Percentiles rank a stretch among this genome's conserved stretches.
Conservation (phyloP, 2,329 filamentous ascomycete species). For the Pezicula carpinea region DNA sequence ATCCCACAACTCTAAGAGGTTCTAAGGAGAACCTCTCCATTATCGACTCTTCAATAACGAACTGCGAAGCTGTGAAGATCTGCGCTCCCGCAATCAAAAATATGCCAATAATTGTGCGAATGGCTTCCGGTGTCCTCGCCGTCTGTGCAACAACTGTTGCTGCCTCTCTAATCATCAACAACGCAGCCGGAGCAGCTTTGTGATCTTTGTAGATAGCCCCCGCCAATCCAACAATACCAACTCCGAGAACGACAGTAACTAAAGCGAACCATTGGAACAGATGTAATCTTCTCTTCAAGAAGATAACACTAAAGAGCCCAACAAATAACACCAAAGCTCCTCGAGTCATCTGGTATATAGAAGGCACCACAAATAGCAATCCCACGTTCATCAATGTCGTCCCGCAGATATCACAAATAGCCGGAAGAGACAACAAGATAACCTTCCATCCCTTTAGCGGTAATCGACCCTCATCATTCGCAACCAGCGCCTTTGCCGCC, state of each 20-base stretch:
- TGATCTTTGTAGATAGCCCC: constrained; percentile 74
- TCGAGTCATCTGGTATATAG: constrained; percentile 98
- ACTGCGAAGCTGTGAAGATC: constrained; percentile 95
- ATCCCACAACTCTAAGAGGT: constrained; percentile 87
- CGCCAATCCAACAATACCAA: constrained; percentile 84
- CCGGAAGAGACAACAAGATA: constrained; percentile 73
- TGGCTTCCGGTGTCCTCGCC: constrained; percentile 48
- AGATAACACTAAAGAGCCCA: constrained; percentile 88
- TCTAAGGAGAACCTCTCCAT: constrained; percentile 68
- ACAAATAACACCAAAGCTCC: constrained; percentile 95
- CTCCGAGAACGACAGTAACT: constrained; percentile 80
- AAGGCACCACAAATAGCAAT: constrained; percentile 86
- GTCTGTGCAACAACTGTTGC: constrained; percentile 36
- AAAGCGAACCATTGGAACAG: constrained; percentile 93
- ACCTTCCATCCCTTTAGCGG: constrained; percentile 67
- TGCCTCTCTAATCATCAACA: constrained; percentile 34
- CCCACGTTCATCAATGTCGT: constrained; percentile 98
- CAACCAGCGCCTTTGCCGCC: constrained; percentile 47
- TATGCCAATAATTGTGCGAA: constrained; percentile 75
- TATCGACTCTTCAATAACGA: constrained; percentile 93
- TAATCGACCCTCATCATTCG: constrained; percentile 50
- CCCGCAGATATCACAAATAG: constrained; percentile 88
- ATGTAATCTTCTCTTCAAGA: constrained; percentile 73
- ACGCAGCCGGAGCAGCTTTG: constrained; percentile 29
- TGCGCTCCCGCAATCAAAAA: constrained; percentile 89